Percentiles rank a stretch among this genome's conserved stretches.
These are phyloP conservation scores for Chlorella sp. DNA, from an alignment of 139 green algal genomes.

Conservation along the genomic window DNA sequence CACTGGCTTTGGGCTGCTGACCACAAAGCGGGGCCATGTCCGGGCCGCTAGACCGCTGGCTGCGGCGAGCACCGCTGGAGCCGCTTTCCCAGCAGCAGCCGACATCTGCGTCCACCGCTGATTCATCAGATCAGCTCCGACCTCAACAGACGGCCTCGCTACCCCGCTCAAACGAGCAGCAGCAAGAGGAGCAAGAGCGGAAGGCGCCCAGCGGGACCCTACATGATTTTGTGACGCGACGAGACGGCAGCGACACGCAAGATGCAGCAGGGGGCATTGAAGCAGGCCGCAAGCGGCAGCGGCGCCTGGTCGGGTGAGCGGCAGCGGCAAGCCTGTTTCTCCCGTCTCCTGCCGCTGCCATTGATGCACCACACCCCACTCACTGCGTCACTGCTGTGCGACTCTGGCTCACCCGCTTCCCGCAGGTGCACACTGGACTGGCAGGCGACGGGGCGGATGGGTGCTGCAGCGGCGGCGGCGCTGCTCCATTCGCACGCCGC, in stretches of 20 bases:
- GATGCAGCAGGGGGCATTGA: neutral
- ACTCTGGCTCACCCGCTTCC: neutral
- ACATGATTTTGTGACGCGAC: neutral
- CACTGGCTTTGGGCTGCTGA: too few relatives aligned
- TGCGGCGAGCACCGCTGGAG: neutral
- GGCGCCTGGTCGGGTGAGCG: neutral
- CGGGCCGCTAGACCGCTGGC: constrained; percentile 8
- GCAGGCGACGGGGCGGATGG: neutral
- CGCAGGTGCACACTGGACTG: neutral
- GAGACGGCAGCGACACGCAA: neutral
- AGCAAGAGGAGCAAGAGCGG: neutral
- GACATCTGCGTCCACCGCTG: neutral
- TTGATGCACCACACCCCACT: neutral
- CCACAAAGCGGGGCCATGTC: too few relatives aligned
- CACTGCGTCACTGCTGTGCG: neutral
- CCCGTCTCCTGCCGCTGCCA: neutral
- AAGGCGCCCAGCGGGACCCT: neutral
- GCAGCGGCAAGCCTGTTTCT: neutral
- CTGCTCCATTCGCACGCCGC: neutral
- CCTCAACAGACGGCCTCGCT: constrained; percentile 11
- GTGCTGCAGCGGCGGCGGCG: neutral
- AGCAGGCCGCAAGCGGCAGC: neutral
- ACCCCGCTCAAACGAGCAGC: neutral
- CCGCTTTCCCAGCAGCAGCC: neutral
- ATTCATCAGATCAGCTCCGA: neutral